phyloP scores from a whole-genome alignment of 129 eudicot species.

The Centella asiatica region DNA sequence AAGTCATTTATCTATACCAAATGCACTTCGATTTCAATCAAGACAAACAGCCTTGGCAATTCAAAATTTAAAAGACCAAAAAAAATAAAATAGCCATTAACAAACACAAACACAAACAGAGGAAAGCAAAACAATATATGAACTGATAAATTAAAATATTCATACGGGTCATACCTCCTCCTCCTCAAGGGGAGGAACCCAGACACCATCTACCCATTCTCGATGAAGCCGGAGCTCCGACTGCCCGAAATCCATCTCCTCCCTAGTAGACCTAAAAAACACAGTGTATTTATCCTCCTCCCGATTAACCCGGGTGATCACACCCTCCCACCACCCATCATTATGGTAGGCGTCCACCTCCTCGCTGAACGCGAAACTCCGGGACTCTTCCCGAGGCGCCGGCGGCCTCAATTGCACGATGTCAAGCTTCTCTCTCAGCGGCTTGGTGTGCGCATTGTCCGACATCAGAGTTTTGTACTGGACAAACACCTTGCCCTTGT shows the following conservation, averaged over 20 bases:
- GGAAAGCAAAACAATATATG: background rate
- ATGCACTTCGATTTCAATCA: too few species aligned
- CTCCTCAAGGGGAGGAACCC: conserved; percentile 57
- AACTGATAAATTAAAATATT: background rate
- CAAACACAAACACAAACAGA: too few species aligned
- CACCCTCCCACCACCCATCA: conserved; percentile 80
- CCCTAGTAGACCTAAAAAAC: conserved; percentile 38
- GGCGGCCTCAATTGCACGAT: conserved; percentile 59
- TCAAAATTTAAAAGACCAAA: too few species aligned
- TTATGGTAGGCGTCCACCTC: conserved; percentile 66
- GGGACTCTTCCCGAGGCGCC: conserved; percentile 36
- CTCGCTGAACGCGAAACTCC: conserved; percentile 41
- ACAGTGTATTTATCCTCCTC: conserved; percentile 29
- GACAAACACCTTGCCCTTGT: conserved; percentile 24
- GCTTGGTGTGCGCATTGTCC: conserved; percentile 30
- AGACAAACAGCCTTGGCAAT: too few species aligned
- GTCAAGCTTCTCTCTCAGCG: conserved; percentile 47
- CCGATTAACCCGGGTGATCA: conserved; percentile 27
- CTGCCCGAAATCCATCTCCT: conserved; percentile 36
- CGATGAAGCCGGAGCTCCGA: conserved; percentile 45
- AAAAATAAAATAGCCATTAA: background rate
- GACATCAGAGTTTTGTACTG: conserved; percentile 57
- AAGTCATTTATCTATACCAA: too few species aligned
- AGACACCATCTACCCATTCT: conserved; percentile 61
- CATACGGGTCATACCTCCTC: conserved; percentile 6